A percentile compares a stretch with the other conserved stretches of the same genome.
These are phyloP conservation scores for Pythium insidiosum DNA, from an alignment of 352 stramenopile species.

Conservation along the genomic window DNA sequence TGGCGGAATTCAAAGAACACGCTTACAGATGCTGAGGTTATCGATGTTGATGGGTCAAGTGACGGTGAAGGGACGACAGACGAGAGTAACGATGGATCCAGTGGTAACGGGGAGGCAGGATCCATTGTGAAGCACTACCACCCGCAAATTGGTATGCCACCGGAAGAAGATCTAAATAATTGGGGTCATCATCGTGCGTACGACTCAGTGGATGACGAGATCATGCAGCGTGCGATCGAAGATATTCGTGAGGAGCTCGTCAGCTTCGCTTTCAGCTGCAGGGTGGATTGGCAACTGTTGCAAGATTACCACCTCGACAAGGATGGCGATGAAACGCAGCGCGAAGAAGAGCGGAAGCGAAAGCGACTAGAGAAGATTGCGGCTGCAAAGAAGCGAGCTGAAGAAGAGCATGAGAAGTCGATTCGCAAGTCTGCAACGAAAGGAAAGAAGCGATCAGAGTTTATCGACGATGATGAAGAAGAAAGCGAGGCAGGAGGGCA, in stretches of 20 bases:
- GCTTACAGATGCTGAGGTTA: neutral
- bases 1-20: slow-evolving; percentile 52
- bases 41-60: slow-evolving; percentile 8
- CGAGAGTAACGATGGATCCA: neutral
- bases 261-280: slow-evolving; percentile 96
- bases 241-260: slow-evolving; percentile 58
- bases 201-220: slow-evolving; percentile 94
- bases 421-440: slow-evolving; percentile 7
- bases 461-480: slow-evolving; percentile 33
- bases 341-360: slow-evolving; percentile 68
- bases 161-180: slow-evolving; percentile 96
- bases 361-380: slow-evolving; percentile 62
- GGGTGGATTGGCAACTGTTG: slow-evolving; percentile 93
- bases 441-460: slow-evolving; percentile 25
- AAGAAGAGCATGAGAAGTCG: neutral
- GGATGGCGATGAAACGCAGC: slow-evolving; percentile 58
- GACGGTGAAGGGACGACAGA: neutral
- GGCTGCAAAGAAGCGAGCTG: slow-evolving; percentile 24
- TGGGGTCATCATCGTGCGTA: slow-evolving; percentile 96
- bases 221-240: slow-evolving; percentile 77
- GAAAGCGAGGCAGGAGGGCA: no score
- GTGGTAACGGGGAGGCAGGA: neutral
- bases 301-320: slow-evolving; percentile 82
- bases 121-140: slow-evolving; percentile 51
- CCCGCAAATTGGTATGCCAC: slow-evolving; percentile 88